Conservation (phyloP, 352 stramenopile species). For the Salisapilia sapeloensis region DNA sequence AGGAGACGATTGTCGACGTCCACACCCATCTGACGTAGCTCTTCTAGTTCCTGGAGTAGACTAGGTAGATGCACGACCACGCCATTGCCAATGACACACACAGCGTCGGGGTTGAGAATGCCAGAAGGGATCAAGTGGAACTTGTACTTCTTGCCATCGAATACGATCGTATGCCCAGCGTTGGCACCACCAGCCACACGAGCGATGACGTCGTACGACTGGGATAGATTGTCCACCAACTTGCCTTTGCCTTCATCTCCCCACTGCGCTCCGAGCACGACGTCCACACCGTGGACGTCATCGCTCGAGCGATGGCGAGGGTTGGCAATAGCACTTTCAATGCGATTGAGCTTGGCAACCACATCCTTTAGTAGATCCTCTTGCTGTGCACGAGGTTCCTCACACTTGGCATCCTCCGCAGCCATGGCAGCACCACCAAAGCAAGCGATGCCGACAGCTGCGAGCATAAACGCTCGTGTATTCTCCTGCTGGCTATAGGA, state of each 20-base stretch:
- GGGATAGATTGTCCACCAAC: conserved; percentile 88
- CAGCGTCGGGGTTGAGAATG: conserved; percentile 91
- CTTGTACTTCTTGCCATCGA: conserved; percentile 97
- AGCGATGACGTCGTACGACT: conserved; percentile 94
- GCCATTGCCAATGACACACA: conserved; percentile 97
- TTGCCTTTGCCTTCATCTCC: conserved; percentile 99
- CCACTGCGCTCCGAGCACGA: conserved; percentile 97
- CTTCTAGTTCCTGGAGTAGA: conserved; percentile 90
- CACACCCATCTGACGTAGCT: conserved; percentile 79
- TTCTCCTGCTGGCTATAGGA: too few relatives aligned
- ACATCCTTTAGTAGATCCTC: conserved; percentile 77
- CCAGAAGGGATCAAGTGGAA: conserved; percentile 98
- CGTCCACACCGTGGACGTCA: conserved; percentile 60
- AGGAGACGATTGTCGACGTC: conserved; percentile 89
- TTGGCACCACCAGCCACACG: conserved; percentile 95
- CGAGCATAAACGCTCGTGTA: too few relatives aligned
- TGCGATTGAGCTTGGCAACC: conserved; percentile 74
- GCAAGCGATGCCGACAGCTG: too few relatives aligned
- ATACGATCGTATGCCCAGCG: conserved; percentile 98
- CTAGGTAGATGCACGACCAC: conserved; percentile 96
- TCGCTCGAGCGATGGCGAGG: conserved; percentile 49
- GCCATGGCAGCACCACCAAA: conserved; percentile 3
- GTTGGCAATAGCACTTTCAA: conserved; percentile 75
- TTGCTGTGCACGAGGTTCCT: too few relatives aligned
- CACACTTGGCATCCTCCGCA: conserved; percentile 9